Evolutionary conservation across 257 asterid genomes (phyloP), one percentile per base, ranked within the genome.

Genomic region (Solanum virginianum): DNA sequence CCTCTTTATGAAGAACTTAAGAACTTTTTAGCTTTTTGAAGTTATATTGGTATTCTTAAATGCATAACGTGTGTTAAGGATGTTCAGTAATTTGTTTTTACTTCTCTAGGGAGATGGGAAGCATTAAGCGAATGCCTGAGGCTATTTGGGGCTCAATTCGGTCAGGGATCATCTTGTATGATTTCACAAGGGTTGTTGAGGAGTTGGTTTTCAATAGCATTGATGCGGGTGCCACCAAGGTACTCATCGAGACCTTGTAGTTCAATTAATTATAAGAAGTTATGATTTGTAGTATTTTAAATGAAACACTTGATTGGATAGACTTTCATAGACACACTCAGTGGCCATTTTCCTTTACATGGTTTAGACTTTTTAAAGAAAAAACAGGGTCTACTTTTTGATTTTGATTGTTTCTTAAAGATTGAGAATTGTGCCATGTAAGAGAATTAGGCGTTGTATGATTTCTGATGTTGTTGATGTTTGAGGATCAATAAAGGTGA

Each of bases 221-320:
- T 10, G 98, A 96, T 81, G 95, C 99, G 0, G 98, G 98, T 26
- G 97, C 99, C 60, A 91, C 94, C 29, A 91, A 93, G 97, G 99
- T 94, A 87, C 41, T 36, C 41, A 5, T 36, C 1, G 41, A 36
- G 41, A 5, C 41, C 1, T 36, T 36, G 5, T 36, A 36, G 7
- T 36, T 36, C 7, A 36, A 36, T 36, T 71, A 41, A 81, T 26
- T 59, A 81, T 47, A 59, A 45, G 47, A 81, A 60, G 55, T 60
- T 39, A 56, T 12, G 70, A 55, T 56, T 57, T 54, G 32, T 43
- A 20, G 10, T 71, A 18, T 20, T 41, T 18, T 75, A 60, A 75
- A 75, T 75, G 62, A 24, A 75, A 75, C 39, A 8, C 82, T 47
- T 8, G 16, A 75, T 74, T 77, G 24, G 45, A 6, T 26, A 51